A percentile compares a stretch with the other conserved stretches of the same genome.
Evolutionary conservation across 345 rosid species (phyloP).

Genomic region (Citrus australasica): DNA sequence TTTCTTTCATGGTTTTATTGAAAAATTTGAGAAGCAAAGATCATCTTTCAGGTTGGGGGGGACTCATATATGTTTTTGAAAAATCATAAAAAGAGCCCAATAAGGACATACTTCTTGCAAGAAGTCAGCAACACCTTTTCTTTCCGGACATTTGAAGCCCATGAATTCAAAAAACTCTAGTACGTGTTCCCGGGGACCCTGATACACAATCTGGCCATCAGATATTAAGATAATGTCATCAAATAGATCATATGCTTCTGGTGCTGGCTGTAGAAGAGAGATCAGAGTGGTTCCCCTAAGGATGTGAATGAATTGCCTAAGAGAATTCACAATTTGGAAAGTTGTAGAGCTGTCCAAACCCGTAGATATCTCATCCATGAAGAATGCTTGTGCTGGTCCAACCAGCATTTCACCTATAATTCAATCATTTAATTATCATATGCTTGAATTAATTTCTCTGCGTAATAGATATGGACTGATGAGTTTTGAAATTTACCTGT

Average conservation of each 20-base stretch:
- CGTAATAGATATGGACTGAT: neutral
- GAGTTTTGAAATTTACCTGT: slow-evolving; percentile 41
- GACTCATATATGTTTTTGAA: no score
- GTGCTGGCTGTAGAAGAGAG: slow-evolving; percentile 87
- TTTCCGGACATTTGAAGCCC: slow-evolving; percentile 24
- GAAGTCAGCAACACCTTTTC: slow-evolving; percentile 31
- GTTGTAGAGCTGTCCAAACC: slow-evolving; percentile 86
- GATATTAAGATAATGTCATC: slow-evolving; percentile 70
- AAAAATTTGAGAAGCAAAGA: neutral
- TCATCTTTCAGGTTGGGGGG: slow-evolving; percentile 16
- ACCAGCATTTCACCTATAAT: slow-evolving; percentile 73
- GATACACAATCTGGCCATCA: slow-evolving; percentile 42
- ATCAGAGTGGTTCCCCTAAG: slow-evolving; percentile 56
- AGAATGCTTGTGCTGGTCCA: slow-evolving; percentile 51
- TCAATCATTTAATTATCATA: neutral
- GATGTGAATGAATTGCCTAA: slow-evolving; percentile 60
- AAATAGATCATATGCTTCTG: slow-evolving; percentile 69
- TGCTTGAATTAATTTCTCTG: neutral
- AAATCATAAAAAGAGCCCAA: neutral
- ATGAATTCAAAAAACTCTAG: slow-evolving; percentile 20
- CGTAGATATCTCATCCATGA: slow-evolving; percentile 77
- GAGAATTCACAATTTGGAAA: slow-evolving; percentile 64
- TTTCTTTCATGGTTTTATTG: neutral
- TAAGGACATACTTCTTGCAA: slow-evolving; percentile 24
- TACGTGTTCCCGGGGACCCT: slow-evolving; percentile 21